phyloP scores from a whole-genome alignment of 192 early-diverging fungal species.

The Coemansia sp. region DNA sequence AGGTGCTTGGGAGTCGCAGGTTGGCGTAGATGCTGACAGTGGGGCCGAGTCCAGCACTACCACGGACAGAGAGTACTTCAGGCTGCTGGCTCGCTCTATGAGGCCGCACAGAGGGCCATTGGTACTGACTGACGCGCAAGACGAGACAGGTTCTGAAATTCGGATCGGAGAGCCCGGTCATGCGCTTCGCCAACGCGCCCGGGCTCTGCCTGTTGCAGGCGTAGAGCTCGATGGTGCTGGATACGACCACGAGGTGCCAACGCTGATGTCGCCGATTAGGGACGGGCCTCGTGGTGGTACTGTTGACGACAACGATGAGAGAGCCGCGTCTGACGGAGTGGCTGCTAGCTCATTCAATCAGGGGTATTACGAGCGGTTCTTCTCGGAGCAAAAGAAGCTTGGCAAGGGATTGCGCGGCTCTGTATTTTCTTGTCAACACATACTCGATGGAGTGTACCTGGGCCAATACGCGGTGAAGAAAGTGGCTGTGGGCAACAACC shows the following conservation, averaged over 20 bases:
- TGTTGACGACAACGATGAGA: neutral
- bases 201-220: neutral
- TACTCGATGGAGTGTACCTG: constrained; percentile 67
- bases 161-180: neutral
- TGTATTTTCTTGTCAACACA: constrained; percentile 86
- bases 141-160: neutral
- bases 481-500: constrained; percentile 87
- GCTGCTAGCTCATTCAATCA: constrained; percentile 80
- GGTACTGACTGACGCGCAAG: constrained; percentile 8
- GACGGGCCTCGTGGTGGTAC: neutral
- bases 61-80: constrained; percentile 43
- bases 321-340: constrained; percentile 23
- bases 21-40: constrained; percentile 1
- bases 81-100: constrained; percentile 30
- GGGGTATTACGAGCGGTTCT: constrained; percentile 94
- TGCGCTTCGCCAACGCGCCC: neutral
- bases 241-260: neutral
- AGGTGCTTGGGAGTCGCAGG: constrained; percentile 8
- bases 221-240: neutral
- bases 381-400: constrained; percentile 81
- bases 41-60: constrained; percentile 2
- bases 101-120: constrained; percentile 9
- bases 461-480: constrained; percentile 93
- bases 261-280: neutral
- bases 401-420: constrained; percentile 87